These are phyloP conservation scores for Euryodendron excelsum DNA, from an alignment of 148 eudicot genomes.

Conservation along the genomic window DNA sequence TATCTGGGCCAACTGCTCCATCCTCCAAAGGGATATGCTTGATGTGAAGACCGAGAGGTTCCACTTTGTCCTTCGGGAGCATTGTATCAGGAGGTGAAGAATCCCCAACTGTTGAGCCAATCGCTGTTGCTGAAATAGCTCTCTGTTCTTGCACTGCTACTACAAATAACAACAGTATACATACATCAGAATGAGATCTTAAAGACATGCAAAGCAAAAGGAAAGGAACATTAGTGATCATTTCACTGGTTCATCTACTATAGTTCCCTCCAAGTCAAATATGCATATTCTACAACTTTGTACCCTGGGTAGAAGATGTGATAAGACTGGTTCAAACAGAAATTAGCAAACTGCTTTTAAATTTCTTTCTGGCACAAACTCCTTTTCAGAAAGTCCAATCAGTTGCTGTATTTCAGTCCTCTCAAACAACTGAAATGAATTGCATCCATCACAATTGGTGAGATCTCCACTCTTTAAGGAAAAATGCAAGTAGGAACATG, in stretches of 20 bases:
- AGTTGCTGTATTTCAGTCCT: not conserved
- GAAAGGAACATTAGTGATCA: not conserved
- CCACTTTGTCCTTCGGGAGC: conserved; percentile 66
- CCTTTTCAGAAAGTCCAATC: not conserved
- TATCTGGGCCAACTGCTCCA: conserved; percentile 64
- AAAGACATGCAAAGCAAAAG: not conserved
- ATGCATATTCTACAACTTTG: not conserved
- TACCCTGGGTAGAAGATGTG: not conserved
- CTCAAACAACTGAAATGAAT: not conserved
- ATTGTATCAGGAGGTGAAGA: conserved; percentile 73
- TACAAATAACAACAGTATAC: conserved; percentile 18
- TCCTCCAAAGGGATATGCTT: conserved; percentile 65
- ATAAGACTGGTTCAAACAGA: not conserved
- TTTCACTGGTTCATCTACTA: not conserved
- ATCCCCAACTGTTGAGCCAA: conserved; percentile 73
- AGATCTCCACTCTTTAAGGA: not conserved
- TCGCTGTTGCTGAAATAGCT: conserved; percentile 54
- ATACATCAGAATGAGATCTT: not conserved
- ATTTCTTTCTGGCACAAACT: not conserved
- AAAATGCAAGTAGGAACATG: conserved; percentile 1
- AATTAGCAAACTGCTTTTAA: not conserved
- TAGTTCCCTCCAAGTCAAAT: not conserved
- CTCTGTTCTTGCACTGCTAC: conserved; percentile 88
- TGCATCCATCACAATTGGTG: not conserved
- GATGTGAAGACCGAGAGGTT: conserved; percentile 78